Conservation (phyloP, 306 rosid species). For the Rosa persica region DNA sequence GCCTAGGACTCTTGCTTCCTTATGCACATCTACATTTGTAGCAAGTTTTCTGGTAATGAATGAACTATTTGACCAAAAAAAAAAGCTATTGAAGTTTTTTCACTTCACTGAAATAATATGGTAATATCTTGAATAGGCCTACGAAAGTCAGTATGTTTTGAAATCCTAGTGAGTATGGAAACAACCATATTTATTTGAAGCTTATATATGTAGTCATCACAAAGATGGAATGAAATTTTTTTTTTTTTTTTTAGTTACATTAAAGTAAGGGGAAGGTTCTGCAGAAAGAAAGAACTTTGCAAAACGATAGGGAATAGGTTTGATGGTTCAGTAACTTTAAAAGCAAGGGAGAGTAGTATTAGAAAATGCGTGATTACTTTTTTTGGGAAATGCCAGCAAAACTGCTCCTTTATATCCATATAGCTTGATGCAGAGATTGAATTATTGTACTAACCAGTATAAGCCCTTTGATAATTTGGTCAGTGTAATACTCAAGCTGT, state of each 20-base stretch:
- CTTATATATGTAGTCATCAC: neutral
- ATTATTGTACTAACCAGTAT: conserved; percentile 33
- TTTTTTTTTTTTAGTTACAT: neutral
- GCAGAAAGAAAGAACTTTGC: neutral
- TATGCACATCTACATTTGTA: no score
- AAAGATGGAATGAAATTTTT: neutral
- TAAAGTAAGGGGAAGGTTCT: neutral
- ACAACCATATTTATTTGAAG: neutral
- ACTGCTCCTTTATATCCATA: no score
- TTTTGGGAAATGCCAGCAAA: no score
- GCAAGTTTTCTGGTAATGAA: no score
- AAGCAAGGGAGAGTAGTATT: neutral
- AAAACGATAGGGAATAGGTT: neutral
- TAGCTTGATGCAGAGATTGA: neutral
- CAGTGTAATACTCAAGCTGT: conserved; percentile 59
- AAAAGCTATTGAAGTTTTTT: no score
- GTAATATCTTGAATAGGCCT: no score
- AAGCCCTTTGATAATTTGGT: conserved; percentile 41
- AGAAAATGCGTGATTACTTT: neutral
- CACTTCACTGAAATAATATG: no score
- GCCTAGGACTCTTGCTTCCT: no score
- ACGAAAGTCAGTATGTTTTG: no score
- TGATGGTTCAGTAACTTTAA: neutral
- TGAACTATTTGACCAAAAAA: no score
- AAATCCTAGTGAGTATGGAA: no score